Base-by-base conservation (phyloP, 208 protist genomes). In the Trypanosoma lewisi region DNA sequence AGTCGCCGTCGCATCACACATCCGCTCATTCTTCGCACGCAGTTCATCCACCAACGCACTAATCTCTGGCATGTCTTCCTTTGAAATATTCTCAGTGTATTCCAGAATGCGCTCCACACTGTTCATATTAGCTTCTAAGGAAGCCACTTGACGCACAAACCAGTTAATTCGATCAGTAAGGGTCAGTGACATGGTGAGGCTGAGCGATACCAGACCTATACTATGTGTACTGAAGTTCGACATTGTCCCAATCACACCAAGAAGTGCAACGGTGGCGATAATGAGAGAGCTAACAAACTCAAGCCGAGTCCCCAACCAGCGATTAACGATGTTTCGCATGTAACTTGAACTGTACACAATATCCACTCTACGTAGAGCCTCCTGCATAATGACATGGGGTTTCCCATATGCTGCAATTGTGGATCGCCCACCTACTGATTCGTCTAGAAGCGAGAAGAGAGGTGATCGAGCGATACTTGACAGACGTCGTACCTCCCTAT, bases 301-400 rank as follows among this genome's bases (percentile, higher is more conserved):
- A 0, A 98, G 48, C 19, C 95, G 73, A 0, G 97, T 57, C 9
- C 66, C 80, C 2, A 98, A 60, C 95, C 95, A 98, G 21, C 91
- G 63, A 41, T 96, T 84, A 27, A 61, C 53, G 11, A 36, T 33
- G 41, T 75, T 80, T 51, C 86, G 67, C n/a, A 74, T 47, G 11
- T 68, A 73, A 5, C 55, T 65, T 17, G 82, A 58, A 17, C 60
- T 31, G 45, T 71, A 83, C 9, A 87, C 83, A 5, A 82, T 51
- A 51, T 95, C 87, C 5, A 97, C 60, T 25, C 81, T 57, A 6
- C 59, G 8, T n/a, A 88, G 49, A 23, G 85, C 83, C 27, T 91
- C 49, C 12, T 49, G 12, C 39, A 81, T 74, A 36, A 94, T 87
- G 19, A 45, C 60, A n/a, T 36, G 14, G 1, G 39, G 16, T n/a